phyloP scores from a whole-genome alignment of 805 yeast species.

The Saccharomycopsis selenospora region DNA sequence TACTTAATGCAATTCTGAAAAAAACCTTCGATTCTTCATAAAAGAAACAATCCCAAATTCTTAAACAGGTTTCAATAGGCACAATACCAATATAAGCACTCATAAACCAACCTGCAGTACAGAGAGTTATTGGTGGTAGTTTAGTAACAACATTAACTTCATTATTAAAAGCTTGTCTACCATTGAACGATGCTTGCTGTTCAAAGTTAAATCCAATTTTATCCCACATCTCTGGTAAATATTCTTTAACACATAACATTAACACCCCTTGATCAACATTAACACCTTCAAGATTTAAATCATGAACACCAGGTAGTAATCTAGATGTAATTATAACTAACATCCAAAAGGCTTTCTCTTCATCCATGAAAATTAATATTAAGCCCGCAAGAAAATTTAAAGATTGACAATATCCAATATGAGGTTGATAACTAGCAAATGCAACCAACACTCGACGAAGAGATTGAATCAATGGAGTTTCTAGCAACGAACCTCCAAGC shows the following conservation, averaged over 20 bases:
- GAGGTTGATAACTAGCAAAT: conserved; percentile 79
- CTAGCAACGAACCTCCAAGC: conserved; percentile 27
- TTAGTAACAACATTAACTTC: conserved; percentile 52
- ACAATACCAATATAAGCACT: conserved; percentile 86
- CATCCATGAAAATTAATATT: conserved; percentile 75
- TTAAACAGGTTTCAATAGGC: conserved; percentile 79
- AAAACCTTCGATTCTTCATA: conserved; percentile 85
- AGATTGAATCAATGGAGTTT: conserved; percentile 59
- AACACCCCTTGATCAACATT: conserved; percentile 92
- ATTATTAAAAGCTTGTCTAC: conserved; percentile 19
- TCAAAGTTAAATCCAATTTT: conserved; percentile 29
- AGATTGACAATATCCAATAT: conserved; percentile 93
- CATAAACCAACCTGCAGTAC: conserved; percentile 98
- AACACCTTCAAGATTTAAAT: conserved; percentile 85
- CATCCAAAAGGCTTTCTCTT: conserved; percentile 94
- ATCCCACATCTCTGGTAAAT: conserved; percentile 76
- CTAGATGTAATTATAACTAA: conserved; percentile 80
- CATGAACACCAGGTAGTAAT: conserved; percentile 87
- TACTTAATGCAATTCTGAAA: conserved; percentile 74
- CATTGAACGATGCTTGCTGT: background rate
- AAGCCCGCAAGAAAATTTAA: conserved; percentile 88
- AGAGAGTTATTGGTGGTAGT: conserved; percentile 84
- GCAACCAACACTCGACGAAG: conserved; percentile 76
- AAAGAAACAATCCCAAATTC: conserved; percentile 94
- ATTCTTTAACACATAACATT: conserved; percentile 78